A percentile compares a stretch with the other conserved stretches of the same genome.
These are phyloP conservation scores for Botrytis deweyae DNA, from an alignment of 2,329 filamentous ascomycete species.

Conservation along the genomic window DNA sequence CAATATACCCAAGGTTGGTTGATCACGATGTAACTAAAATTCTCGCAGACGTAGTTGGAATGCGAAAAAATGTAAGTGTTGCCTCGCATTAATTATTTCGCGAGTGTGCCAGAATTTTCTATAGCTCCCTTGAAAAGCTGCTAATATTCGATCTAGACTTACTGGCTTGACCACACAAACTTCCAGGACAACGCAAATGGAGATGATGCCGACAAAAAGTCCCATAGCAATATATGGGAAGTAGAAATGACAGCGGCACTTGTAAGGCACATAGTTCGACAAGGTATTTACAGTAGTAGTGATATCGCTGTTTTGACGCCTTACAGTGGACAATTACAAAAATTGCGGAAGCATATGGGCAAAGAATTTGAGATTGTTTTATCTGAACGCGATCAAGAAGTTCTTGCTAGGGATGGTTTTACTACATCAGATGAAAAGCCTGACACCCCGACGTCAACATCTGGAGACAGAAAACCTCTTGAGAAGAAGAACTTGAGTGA, in stretches of 20 bases:
- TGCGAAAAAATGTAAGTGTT: constrained; percentile 27
- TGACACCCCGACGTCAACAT: not conserved
- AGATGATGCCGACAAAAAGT: constrained; percentile 20
- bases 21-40: constrained; percentile 29
- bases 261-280: constrained; percentile 63
- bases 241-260: constrained; percentile 61
- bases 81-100: not conserved
- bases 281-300: constrained; percentile 56
- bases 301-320: constrained; percentile 73
- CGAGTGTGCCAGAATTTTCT: not conserved
- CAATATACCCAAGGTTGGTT: constrained; percentile 31
- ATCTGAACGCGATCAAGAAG: constrained; percentile 38
- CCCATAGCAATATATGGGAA: constrained; percentile 54
- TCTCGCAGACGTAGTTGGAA: constrained; percentile 34
- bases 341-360: constrained; percentile 29
- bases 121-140: not conserved
- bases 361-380: constrained; percentile 38
- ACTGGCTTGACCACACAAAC: constrained; percentile 34
- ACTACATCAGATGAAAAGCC: constrained; percentile 3
- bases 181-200: constrained; percentile 26
- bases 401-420: constrained; percentile 29
- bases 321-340: constrained; percentile 57
- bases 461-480: constrained; percentile 9
- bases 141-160: constrained; percentile 22
- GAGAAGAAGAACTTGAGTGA: constrained; percentile 34